Evolutionary conservation across 2,329 filamentous ascomycete genomes (phyloP).

Genomic region (Talaromyces sp.): DNA sequence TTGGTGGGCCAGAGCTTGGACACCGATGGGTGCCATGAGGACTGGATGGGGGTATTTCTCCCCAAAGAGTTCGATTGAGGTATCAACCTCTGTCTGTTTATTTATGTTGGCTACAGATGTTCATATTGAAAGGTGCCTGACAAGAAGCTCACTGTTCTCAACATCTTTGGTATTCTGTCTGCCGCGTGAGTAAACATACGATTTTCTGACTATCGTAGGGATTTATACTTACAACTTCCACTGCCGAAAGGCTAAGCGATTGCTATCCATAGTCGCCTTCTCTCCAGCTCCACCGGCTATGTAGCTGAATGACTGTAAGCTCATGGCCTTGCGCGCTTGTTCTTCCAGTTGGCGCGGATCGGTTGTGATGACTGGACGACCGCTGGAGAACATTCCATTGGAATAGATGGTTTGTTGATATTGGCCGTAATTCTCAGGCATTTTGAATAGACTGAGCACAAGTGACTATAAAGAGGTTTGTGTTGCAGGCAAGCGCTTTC

Average conservation of each 20-base stretch:
- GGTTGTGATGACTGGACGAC: constrained; percentile 52
- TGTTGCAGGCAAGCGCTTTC: too few relatives aligned
- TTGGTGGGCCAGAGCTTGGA: constrained; percentile 11
- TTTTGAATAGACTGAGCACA: constrained; percentile 14
- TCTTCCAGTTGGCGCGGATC: constrained; percentile 54
- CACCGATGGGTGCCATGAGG: constrained; percentile 14
- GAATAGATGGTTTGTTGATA: constrained; percentile 49
- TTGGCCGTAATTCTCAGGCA: constrained; percentile 39
- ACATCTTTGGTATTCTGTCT: constrained; percentile 49
- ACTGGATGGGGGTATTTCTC: constrained; percentile 13
- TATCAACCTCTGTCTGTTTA: constrained; percentile 19
- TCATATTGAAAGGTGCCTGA: background rate
- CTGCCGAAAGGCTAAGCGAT: constrained; percentile 53
- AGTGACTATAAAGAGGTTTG: too few relatives aligned
- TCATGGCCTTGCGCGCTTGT: constrained; percentile 49
- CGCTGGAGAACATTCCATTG: constrained; percentile 47
- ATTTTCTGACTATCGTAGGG: background rate
- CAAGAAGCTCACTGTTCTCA: constrained; percentile 29
- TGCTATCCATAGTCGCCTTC: constrained; percentile 56
- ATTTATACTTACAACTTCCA: constrained; percentile 37
- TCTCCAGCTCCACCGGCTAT: constrained; percentile 60
- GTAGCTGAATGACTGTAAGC: constrained; percentile 52
- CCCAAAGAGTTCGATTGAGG: constrained; percentile 14
- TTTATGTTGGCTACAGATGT: background rate
- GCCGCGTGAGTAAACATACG: background rate